These are phyloP conservation scores for Fusarium mundagurra DNA, from an alignment of 2,329 filamentous ascomycete species.

Conservation along the genomic window DNA sequence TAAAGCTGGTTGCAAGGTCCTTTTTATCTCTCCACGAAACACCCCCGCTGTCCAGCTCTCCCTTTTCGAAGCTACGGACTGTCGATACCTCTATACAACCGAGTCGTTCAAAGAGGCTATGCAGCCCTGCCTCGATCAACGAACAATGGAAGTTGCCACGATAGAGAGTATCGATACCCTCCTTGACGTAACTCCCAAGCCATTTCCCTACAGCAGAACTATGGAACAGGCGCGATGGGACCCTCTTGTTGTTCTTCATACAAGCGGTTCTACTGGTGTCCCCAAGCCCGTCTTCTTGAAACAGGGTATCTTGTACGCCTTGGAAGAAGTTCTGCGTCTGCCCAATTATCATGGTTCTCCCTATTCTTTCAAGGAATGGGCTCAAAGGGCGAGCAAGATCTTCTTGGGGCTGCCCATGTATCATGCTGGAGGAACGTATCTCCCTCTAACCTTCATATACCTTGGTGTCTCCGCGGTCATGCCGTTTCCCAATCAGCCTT, in stretches of 20 bases:
- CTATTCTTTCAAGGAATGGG: not conserved
- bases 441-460: not conserved
- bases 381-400: not conserved
- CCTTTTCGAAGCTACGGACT: not conserved
- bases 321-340: accelerated
- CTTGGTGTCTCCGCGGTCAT: not conserved
- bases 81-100: not conserved
- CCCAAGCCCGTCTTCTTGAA: not conserved
- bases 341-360: not conserved
- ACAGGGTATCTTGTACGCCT: not conserved
- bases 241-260: slow-evolving; percentile 6
- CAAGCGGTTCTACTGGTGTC: not conserved
- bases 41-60: not conserved
- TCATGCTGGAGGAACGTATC: not conserved
- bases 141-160: not conserved
- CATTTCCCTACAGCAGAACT: not conserved
- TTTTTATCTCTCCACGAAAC: not conserved
- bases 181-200: not conserved
- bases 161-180: not conserved
- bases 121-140: not conserved
- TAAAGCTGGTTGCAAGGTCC: not conserved
- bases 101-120: not conserved
- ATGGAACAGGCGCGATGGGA: not conserved
- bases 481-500: not conserved
- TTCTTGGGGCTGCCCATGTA: not conserved